Base-by-base conservation (phyloP, 2,329 filamentous ascomycete genomes). In the Paraphaeosphaeria minitans region DNA sequence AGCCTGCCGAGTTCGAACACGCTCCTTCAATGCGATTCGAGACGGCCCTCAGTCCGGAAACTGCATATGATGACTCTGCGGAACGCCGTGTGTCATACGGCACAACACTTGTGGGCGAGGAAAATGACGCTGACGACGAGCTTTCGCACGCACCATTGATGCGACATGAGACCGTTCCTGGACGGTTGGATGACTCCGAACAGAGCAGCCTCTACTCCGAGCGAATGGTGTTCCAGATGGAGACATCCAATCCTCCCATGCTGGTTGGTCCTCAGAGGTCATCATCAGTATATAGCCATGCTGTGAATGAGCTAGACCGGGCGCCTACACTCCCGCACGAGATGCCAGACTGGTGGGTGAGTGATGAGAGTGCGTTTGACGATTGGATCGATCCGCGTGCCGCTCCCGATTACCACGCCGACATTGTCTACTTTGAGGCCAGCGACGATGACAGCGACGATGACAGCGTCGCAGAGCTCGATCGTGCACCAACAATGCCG, bases 401-500 rank as follows among this genome's bases (percentile, higher is more conserved):
- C 16, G 37, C 16, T n/a, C 37, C 37, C n/a, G 16, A 39, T 14
- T 39, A 39, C 14, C 16, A 39, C 37, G 16, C 16, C 13, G 16
- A 14, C 5, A 8, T 7, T n/a, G 29, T 16, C 31, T 10, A 12
- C 21, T 22, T 42, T 21, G 35, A 52, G 14, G 22, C 14, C 4
- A 27, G 24, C 24, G 37, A 35, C 4, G 39, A n/a, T 31, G 24
- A 21, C 8, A 37, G 22, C 19, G 39, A 56, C 6, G 35, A 48
- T 10, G 48, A 52, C 1, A 4, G 21, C n/a, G 19, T 43, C 8
- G 27, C 14, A 41, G 57, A 59, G 19, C 57, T 59, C 29, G 57
- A 59, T 33, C 39, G 42, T 1, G 52, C 42, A 29, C 57, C 57
- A 12, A 41, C 47, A 2, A 39, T 58, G 31, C 27, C 56, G 10